Conservation (phyloP, 78 protist genomes). For the Dictyostelium purpureum region DNA sequence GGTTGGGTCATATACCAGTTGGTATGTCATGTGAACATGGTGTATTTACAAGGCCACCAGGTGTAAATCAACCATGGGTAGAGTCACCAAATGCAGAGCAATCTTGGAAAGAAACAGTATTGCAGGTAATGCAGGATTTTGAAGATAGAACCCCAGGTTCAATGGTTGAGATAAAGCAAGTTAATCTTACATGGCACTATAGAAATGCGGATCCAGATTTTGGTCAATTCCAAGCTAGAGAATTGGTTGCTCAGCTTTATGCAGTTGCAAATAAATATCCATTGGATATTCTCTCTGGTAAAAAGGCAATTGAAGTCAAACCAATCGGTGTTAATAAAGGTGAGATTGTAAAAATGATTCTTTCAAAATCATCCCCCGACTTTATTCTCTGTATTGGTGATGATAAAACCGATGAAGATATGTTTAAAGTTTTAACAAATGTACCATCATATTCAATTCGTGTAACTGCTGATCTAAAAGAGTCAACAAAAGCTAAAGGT, state of each 20-base stretch:
- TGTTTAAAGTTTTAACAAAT: slow-evolving; percentile 40
- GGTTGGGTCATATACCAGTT: slow-evolving; percentile 67
- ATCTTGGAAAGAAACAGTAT: slow-evolving; percentile 72
- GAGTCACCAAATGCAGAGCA: slow-evolving; percentile 20
- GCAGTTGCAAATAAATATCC: slow-evolving; percentile 50
- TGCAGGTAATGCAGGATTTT: slow-evolving; percentile 56
- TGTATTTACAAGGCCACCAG: slow-evolving; percentile 34
- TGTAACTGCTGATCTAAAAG: slow-evolving; percentile 8
- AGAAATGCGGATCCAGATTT: slow-evolving; percentile 86
- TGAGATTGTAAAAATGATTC: slow-evolving; percentile 42
- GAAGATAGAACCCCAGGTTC: slow-evolving; percentile 88
- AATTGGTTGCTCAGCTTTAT: slow-evolving; percentile 61
- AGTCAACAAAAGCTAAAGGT: slow-evolving; percentile 31
- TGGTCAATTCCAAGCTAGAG: slow-evolving; percentile 76
- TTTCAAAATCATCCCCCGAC: slow-evolving; percentile 8
- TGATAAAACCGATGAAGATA: slow-evolving; percentile 80
- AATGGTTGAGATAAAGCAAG: slow-evolving; percentile 59
- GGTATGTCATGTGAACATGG: slow-evolving; percentile 82
- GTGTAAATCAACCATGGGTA: slow-evolving; percentile 42
- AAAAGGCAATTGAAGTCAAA: slow-evolving; percentile 77
- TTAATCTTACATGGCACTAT: slow-evolving; percentile 78
- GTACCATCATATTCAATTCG: slow-evolving; percentile 4
- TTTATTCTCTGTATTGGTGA: slow-evolving; percentile 73
- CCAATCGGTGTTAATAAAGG: slow-evolving; percentile 78
- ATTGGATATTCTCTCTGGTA: slow-evolving; percentile 56